Evolutionary conservation across 2,329 filamentous ascomycete genomes (phyloP).

Genomic region (Penicillium sp.): DNA sequence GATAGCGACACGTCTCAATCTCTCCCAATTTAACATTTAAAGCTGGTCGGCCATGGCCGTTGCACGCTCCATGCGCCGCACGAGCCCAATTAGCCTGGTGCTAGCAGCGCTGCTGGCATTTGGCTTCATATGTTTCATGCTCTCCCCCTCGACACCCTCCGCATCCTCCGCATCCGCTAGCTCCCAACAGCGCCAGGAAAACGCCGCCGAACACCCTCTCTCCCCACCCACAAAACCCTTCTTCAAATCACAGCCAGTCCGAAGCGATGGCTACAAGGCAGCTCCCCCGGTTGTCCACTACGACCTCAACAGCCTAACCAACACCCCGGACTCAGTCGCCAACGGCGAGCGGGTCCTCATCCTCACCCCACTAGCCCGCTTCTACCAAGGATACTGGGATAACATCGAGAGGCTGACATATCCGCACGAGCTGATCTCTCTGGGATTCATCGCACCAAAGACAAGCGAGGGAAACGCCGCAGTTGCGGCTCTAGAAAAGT

Average conservation of each 20-base stretch:
- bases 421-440: conserved; percentile 88
- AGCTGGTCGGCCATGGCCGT: conserved; percentile 49
- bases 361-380: conserved; percentile 86
- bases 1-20: conserved; percentile 13
- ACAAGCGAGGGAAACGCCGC: conserved; percentile 88
- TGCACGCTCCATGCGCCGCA: conserved; percentile 69
- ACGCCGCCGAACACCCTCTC: conserved; percentile 65
- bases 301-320: conserved; percentile 91
- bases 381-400: conserved; percentile 95
- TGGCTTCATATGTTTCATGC: conserved; percentile 59
- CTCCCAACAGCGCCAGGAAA: conserved; percentile 51
- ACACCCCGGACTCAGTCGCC: conserved; percentile 68
- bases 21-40: conserved; percentile 9
- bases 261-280: conserved; percentile 48
- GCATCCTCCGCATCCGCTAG: conserved; percentile 47
- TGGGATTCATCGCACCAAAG: conserved; percentile 95
- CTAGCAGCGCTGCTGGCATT: conserved; percentile 70
- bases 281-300: conserved; percentile 89
- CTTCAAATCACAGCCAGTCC: conserved; percentile 58
- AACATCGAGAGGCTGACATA: conserved; percentile 81
- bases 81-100: conserved; percentile 71
- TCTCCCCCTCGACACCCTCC: conserved; percentile 49
- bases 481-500: conserved; percentile 75
- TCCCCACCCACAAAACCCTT: conserved; percentile 73
- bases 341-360: conserved; percentile 86